Percentiles rank a stretch among this genome's conserved stretches.
Conservation (phyloP, 1,139 yeast species). For the Saccharomyces pastorianus region DNA sequence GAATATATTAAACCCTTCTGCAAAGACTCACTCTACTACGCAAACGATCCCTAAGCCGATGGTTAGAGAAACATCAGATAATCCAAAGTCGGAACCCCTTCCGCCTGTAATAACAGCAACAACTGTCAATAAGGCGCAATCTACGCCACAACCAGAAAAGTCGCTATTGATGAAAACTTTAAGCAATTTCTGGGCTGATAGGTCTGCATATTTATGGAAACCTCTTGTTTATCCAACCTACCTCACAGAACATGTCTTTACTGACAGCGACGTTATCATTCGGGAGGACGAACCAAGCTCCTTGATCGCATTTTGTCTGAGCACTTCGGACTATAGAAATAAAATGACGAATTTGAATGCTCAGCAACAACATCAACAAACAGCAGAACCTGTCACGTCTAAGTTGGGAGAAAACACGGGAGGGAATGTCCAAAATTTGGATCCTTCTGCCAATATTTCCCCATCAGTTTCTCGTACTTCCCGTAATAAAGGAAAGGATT, state of each 20-base stretch:
- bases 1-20: conserved; percentile 9
- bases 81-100: conserved; percentile 9
- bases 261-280: conserved; percentile 87
- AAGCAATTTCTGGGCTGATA: conserved; percentile 93
- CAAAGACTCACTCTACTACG: not conserved
- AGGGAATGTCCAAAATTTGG: not conserved
- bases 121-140: conserved; percentile 22
- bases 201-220: conserved; percentile 94
- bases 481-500: not conserved
- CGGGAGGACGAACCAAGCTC: conserved; percentile 97
- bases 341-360: conserved; percentile 51
- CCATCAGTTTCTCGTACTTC: not conserved
- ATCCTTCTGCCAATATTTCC: not conserved
- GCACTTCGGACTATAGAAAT: conserved; percentile 71
- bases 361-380: conserved; percentile 55
- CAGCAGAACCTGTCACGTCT: not conserved
- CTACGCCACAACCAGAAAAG: conserved; percentile 46
- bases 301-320: conserved; percentile 82
- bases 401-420: not conserved
- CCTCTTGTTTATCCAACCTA: conserved; percentile 78
- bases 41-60: not conserved
- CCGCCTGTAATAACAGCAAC: conserved; percentile 19
- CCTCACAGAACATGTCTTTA: conserved; percentile 81
- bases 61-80: not conserved
- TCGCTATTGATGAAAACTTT: conserved; percentile 74